phyloP scores from a whole-genome alignment of 1,284 basidiomycete species.

The Moesziomyces sp. region DNA sequence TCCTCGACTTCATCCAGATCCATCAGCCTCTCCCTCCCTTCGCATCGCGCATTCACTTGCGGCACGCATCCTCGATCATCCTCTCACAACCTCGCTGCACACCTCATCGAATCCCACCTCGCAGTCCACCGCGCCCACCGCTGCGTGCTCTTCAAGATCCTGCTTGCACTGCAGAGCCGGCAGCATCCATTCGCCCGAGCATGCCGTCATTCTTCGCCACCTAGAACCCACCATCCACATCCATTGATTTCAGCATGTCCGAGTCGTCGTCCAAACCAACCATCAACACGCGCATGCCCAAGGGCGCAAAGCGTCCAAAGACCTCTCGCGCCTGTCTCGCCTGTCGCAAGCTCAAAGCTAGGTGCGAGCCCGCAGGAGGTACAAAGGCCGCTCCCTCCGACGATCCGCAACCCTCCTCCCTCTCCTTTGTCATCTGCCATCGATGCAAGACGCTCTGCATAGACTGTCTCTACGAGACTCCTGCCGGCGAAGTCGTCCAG shows the following conservation, averaged over 20 bases:
- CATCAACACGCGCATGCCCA: slow-evolving; percentile 50
- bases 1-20: no score
- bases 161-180: no score
- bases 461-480: slow-evolving; percentile 42
- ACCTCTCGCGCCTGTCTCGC: slow-evolving; percentile 43
- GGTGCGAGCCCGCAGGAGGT: slow-evolving; percentile 34
- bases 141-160: no score
- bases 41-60: background rate
- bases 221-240: slow-evolving; percentile 1
- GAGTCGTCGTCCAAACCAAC: slow-evolving; percentile 15
- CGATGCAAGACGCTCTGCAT: slow-evolving; percentile 51
- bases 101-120: background rate
- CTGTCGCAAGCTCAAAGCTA: slow-evolving; percentile 48
- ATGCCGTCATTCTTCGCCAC: background rate
- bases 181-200: slow-evolving; percentile 4
- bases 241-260: slow-evolving; percentile 16
- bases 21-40: background rate
- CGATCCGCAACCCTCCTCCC: slow-evolving; percentile 16
- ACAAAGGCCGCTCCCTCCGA: slow-evolving; percentile 8
- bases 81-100: background rate
- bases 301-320: slow-evolving; percentile 50
- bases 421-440: slow-evolving; percentile 32
- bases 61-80: background rate
- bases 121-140: background rate
- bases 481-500: slow-evolving; percentile 30